Base-by-base conservation (phyloP, 352 stramenopile genomes). In the Globisporangium irregulare region DNA sequence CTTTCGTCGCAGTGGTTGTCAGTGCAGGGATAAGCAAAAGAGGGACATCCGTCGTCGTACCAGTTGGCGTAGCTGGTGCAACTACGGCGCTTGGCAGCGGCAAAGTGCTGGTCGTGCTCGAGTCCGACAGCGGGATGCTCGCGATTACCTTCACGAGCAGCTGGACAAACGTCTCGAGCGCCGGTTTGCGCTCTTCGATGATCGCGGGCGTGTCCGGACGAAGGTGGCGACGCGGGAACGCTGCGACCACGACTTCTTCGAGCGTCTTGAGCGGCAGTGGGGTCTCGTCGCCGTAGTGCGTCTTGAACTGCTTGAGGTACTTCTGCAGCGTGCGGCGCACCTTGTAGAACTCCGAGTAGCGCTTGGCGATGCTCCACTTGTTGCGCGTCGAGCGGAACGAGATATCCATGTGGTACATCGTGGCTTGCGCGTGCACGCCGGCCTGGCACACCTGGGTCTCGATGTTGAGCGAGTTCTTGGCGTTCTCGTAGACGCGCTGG, bases 401-500 rank as follows among this genome's bases (percentile, higher is more conserved):
- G 41, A 95, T 92, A 71, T 94, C 87, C 81, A 95, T 91, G 63
- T 89, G 86, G 72, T 95, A 95, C 70, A 94, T 84, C 38, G 86
- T 95, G 59, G 82, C 86, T n/a, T 83, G 82, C 27, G 78, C 63
- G 34, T 80, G 73, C 36, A 79, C 62, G 18, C 78, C 78, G 5
- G 73, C 73, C 25, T 82, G 73, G 53, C 76, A 80, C 71, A 93
- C 81, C 62, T 92, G 77, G n/a, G 88, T 92, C 77, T 79, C 85
- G 67, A 94, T 91, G 72, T 85, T 91, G 62, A 94, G 81, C 70
- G 84, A 90, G 60, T 84, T 78, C 78, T 92, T 91, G 60, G 86
- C 71, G 69, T 82, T 92, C 73, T 92, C 86, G 56, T 81, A 86
- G 66, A 90, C 74, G 64, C 84, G 84, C 70, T 89, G 84, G 56